phyloP scores from a whole-genome alignment of 768 basidiomycete genomes.

The Ramaria sp. region DNA sequence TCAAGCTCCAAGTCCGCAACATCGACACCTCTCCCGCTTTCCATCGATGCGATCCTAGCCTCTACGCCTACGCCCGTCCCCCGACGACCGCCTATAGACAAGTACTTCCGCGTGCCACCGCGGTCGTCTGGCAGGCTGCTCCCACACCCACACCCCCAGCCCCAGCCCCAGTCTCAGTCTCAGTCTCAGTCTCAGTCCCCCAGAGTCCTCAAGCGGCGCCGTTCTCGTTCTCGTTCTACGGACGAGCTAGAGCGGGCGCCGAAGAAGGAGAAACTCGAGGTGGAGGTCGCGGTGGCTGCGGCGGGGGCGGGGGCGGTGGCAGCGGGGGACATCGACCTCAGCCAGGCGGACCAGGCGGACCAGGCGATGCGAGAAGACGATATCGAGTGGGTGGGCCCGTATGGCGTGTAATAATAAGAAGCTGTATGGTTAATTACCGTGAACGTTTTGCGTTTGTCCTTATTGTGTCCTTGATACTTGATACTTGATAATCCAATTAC shows the following conservation, averaged over 20 bases:
- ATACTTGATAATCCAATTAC: too few species aligned
- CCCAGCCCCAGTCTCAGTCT: too few species aligned
- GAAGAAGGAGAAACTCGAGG: conserved; percentile 8
- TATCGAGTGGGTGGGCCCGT: conserved; percentile 11
- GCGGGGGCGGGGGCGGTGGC: not conserved
- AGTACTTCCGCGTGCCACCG: conserved; percentile 1
- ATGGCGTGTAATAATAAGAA: conserved; percentile 10
- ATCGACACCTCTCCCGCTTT: conserved; percentile 1
- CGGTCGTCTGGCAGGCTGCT: not conserved
- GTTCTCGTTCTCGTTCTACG: too few species aligned
- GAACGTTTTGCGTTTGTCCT: too few species aligned
- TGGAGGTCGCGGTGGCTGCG: not conserved
- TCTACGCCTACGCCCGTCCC: conserved; percentile 4
- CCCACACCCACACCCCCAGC: not conserved
- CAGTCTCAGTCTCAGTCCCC: too few species aligned
- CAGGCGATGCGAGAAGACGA: not conserved
- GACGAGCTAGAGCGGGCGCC: conserved; percentile 2
- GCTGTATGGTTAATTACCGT: too few species aligned
- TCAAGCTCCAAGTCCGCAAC: not conserved
- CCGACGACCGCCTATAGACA: not conserved
- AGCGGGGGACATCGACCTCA: not conserved
- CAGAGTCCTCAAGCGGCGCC: not conserved
- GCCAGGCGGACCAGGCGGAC: not conserved
- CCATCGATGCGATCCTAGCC: conserved; percentile 5
- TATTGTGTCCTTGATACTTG: too few species aligned